Conservation (phyloP, 345 rosid species). For the Boechera retrofracta region DNA sequence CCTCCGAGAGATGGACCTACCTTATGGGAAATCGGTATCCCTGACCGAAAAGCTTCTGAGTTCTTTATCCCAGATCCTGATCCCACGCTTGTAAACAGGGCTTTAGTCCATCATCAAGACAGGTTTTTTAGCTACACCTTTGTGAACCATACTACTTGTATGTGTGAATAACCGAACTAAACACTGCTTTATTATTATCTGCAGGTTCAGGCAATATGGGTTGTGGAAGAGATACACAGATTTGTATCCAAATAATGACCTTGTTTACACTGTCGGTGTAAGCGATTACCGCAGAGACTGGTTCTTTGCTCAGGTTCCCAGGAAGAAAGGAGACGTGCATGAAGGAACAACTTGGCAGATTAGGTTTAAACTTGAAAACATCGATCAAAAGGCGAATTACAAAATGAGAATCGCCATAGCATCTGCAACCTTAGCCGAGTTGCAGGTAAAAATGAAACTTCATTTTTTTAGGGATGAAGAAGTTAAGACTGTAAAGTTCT, state of each 20-base stretch:
- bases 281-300: slow-evolving; percentile 81
- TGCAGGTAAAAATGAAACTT: slow-evolving; percentile 61
- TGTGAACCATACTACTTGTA: slow-evolving; percentile 19
- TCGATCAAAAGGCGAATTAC: slow-evolving; percentile 52
- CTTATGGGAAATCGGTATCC: slow-evolving; percentile 95
- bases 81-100: slow-evolving; percentile 63
- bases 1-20: slow-evolving; percentile 96
- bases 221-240: slow-evolving; percentile 89
- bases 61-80: slow-evolving; percentile 86
- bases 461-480: neutral
- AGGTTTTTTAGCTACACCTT: slow-evolving; percentile 48
- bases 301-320: slow-evolving; percentile 86
- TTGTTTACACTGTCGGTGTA: slow-evolving; percentile 75
- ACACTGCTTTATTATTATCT: neutral
- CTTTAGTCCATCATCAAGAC: slow-evolving; percentile 54
- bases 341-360: slow-evolving; percentile 66
- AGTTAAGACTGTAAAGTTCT: slow-evolving; percentile 6
- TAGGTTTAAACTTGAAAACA: slow-evolving; percentile 57
- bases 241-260: slow-evolving; percentile 75
- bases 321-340: slow-evolving; percentile 47
- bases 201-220: slow-evolving; percentile 96
- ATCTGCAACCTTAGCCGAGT: slow-evolving; percentile 76
- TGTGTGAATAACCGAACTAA: slow-evolving; percentile 14
- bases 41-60: slow-evolving; percentile 87
- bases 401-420: slow-evolving; percentile 82